Evolutionary conservation across 768 basidiomycete species (phyloP).

Genomic region (Butyriboletus loyo): DNA sequence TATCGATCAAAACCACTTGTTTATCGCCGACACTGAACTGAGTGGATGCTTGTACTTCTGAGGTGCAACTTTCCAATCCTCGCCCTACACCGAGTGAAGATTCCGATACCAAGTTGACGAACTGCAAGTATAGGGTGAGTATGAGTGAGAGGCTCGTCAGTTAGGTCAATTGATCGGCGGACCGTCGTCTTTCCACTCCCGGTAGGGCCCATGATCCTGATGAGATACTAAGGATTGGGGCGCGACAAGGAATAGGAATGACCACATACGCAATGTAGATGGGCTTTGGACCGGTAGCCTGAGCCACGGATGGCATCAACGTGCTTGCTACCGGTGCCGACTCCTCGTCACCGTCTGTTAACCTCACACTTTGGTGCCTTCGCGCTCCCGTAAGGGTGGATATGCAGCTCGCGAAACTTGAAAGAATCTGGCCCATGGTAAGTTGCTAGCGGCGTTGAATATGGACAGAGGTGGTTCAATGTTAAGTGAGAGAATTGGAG

Average conservation of each 20-base stretch:
- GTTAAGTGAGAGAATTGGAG: background rate
- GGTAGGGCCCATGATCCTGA: slow-evolving; percentile 29
- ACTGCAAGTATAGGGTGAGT: slow-evolving; percentile 17
- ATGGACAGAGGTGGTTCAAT: slow-evolving; percentile 1
- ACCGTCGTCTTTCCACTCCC: slow-evolving; percentile 34
- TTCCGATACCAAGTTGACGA: slow-evolving; percentile 33
- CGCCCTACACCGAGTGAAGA: slow-evolving; percentile 30
- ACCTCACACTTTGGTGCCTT: slow-evolving; percentile 8
- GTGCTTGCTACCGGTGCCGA: background rate
- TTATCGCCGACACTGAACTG: slow-evolving; percentile 28
- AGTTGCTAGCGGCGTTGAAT: slow-evolving; percentile 7
- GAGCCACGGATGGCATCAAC: background rate
- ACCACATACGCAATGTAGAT: slow-evolving; percentile 28
- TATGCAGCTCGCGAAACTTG: slow-evolving; percentile 1
- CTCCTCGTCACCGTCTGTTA: slow-evolving; percentile 20
- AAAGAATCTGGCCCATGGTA: slow-evolving; percentile 23
- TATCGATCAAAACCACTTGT: slow-evolving; percentile 51
- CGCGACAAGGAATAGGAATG: background rate
- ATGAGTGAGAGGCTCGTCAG: background rate
- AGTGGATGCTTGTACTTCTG: slow-evolving; percentile 29
- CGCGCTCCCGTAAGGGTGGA: background rate
- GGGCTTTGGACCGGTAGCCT: slow-evolving; percentile 9
- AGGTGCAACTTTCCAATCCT: slow-evolving; percentile 35
- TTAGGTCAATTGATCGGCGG: background rate
- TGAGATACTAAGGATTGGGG: slow-evolving; percentile 1